Evolutionary conservation across 2,329 filamentous ascomycete genomes (phyloP).

Genomic region (Hawksworthiomyces lignivorus): DNA sequence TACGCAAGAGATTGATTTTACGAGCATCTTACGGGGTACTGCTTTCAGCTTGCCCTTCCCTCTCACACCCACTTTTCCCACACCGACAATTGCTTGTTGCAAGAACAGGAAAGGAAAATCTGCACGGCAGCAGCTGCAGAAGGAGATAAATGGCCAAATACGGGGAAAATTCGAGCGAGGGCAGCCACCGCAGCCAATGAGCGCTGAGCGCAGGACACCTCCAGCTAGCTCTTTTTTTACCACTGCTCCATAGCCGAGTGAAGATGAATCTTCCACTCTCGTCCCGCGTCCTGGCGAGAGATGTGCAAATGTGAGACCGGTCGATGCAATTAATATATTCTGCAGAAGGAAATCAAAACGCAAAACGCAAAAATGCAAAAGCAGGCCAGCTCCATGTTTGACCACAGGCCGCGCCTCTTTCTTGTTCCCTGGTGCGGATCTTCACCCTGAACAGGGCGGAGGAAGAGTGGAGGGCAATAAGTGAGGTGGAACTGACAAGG

Average conservation of each 20-base stretch:
- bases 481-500: no score
- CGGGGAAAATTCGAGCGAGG: neutral
- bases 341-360: no score
- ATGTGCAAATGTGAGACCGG: neutral
- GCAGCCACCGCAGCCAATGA: conserved; percentile 2
- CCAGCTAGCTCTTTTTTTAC: neutral
- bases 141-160: neutral
- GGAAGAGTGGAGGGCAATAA: no score
- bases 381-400: neutral
- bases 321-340: neutral
- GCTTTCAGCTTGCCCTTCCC: conserved; percentile 4
- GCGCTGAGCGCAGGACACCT: neutral
- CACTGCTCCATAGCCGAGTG: neutral
- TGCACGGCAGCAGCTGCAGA: neutral
- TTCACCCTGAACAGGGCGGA: no score
- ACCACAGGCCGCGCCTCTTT: neutral
- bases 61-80: conserved; percentile 3
- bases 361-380: no score
- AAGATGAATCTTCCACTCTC: neutral
- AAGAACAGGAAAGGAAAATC: neutral
- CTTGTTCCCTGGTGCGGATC: neutral
- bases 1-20: conserved; percentile 8
- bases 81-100: conserved; percentile 7
- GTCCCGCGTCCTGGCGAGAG: neutral
- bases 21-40: no score